phyloP scores from a whole-genome alignment of 495 filamentous ascomycete genomes.

The Saxophila tyrrhenica region DNA sequence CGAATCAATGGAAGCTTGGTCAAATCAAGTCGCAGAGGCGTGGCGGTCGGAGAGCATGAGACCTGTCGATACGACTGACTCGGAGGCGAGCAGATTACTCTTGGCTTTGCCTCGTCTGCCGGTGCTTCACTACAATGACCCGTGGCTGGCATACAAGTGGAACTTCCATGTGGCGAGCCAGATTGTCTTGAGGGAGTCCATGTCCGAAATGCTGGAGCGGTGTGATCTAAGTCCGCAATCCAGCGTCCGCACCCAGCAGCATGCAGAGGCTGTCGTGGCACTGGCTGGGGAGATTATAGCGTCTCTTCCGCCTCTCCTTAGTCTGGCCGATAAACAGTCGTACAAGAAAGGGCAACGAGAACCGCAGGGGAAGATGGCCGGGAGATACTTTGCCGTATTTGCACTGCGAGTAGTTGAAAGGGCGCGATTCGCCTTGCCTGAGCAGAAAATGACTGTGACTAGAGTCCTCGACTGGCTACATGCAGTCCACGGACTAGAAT shows the following conservation, averaged over 20 bases:
- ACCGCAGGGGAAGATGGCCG: not conserved
- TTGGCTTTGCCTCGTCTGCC: not conserved
- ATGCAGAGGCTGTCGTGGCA: not conserved
- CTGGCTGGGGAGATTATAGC: not conserved
- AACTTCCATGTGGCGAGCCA: not conserved
- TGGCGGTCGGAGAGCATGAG: not conserved
- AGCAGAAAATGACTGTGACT: not conserved
- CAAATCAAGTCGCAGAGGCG: not conserved
- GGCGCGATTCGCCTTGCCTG: not conserved
- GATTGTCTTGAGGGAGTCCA: not conserved
- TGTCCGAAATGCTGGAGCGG: not conserved
- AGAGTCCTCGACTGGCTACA: not conserved
- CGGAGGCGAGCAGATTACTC: not conserved
- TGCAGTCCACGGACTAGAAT: not conserved
- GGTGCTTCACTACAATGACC: not conserved
- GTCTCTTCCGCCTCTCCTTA: not conserved
- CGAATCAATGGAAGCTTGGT: not conserved
- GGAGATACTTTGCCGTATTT: not conserved
- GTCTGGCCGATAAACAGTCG: not conserved
- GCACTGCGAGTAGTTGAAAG: not conserved
- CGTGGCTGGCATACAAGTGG: not conserved
- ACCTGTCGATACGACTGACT: not conserved
- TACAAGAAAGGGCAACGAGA: not conserved
- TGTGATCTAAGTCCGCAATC: not conserved
- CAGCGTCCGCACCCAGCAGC: not conserved